These are phyloP conservation scores for Fraxinus americana DNA, from an alignment of 257 asterid genomes.

Conservation along the genomic window DNA sequence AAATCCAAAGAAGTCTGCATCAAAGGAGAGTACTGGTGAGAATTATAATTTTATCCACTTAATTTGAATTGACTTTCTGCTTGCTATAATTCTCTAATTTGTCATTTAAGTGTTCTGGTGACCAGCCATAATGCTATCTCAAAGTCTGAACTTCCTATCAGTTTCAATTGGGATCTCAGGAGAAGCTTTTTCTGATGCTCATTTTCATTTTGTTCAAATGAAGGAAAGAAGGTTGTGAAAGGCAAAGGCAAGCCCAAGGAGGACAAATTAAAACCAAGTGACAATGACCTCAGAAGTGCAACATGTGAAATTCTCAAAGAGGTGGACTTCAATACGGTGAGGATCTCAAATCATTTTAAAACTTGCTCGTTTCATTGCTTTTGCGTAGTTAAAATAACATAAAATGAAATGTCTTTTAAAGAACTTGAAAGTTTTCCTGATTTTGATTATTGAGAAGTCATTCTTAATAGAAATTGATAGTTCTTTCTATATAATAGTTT, in stretches of 20 bases:
- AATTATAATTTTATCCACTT: conserved; percentile 3
- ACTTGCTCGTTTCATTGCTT: conserved; percentile 12
- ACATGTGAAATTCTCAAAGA: conserved; percentile 56
- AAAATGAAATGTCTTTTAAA: neutral
- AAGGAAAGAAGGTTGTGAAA: conserved; percentile 53
- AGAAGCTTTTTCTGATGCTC: conserved; percentile 1
- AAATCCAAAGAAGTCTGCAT: conserved; percentile 52
- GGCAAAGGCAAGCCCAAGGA: conserved; percentile 45
- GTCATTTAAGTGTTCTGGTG: neutral
- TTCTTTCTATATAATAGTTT: neutral
- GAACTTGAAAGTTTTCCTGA: neutral
- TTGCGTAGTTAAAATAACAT: neutral
- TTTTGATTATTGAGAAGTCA: neutral
- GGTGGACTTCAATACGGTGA: conserved; percentile 72
- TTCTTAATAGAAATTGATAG: neutral
- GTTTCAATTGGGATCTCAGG: neutral
- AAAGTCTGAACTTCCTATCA: neutral
- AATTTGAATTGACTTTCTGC: conserved; percentile 1
- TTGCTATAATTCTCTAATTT: neutral
- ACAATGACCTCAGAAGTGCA: conserved; percentile 46
- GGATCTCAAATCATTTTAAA: conserved; percentile 13
- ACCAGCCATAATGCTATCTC: neutral
- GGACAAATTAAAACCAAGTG: conserved; percentile 47
- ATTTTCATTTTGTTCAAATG: conserved; percentile 15
- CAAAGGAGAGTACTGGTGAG: conserved; percentile 68